Conservation (phyloP, 768 basidiomycete species). For the Psilocybe azurescens region DNA sequence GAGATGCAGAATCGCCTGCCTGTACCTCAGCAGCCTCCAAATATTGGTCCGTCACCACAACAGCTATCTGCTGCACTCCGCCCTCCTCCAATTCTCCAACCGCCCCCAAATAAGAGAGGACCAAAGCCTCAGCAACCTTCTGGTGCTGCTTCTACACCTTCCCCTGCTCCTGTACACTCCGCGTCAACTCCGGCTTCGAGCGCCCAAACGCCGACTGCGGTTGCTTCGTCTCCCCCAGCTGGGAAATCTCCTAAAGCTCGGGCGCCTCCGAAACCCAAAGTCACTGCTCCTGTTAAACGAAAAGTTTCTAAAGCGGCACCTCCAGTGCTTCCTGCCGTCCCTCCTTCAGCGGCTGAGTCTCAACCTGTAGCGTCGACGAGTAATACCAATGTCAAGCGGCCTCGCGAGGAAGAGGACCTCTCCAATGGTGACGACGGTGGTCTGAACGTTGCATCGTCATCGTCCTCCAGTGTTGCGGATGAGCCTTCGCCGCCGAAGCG, state of each 20-base stretch:
- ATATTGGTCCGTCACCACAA: slow-evolving; percentile 25
- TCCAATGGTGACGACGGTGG: slow-evolving; percentile 31
- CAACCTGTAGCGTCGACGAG: slow-evolving; percentile 29
- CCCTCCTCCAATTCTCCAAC: slow-evolving; percentile 26
- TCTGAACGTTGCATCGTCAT: slow-evolving; percentile 33
- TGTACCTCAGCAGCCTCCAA: slow-evolving; percentile 26
- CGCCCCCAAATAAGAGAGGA: slow-evolving; percentile 24
- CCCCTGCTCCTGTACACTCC: slow-evolving; percentile 29
- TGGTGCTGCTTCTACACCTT: slow-evolving; percentile 22
- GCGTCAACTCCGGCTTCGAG: slow-evolving; percentile 51
- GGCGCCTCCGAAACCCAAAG: slow-evolving; percentile 31
- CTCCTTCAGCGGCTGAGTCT: slow-evolving; percentile 23
- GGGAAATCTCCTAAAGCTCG: slow-evolving; percentile 74
- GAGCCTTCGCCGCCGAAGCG: slow-evolving; percentile 77
- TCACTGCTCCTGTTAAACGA: slow-evolving; percentile 15
- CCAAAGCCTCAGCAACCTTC: slow-evolving; percentile 15
- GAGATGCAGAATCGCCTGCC: slow-evolving; percentile 21
- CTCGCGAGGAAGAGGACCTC: slow-evolving; percentile 56
- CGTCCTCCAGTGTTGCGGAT: slow-evolving; percentile 34
- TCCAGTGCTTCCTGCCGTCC: slow-evolving; percentile 25
- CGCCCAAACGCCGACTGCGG: slow-evolving; percentile 57
- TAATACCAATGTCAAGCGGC: slow-evolving; percentile 47
- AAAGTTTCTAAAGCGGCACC: slow-evolving; percentile 35
- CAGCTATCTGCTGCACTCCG: slow-evolving; percentile 21
- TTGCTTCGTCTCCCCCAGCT: slow-evolving; percentile 66